These are phyloP conservation scores for Scedosporium boydii DNA, from an alignment of 2,329 filamentous ascomycete species.

Conservation along the genomic window DNA sequence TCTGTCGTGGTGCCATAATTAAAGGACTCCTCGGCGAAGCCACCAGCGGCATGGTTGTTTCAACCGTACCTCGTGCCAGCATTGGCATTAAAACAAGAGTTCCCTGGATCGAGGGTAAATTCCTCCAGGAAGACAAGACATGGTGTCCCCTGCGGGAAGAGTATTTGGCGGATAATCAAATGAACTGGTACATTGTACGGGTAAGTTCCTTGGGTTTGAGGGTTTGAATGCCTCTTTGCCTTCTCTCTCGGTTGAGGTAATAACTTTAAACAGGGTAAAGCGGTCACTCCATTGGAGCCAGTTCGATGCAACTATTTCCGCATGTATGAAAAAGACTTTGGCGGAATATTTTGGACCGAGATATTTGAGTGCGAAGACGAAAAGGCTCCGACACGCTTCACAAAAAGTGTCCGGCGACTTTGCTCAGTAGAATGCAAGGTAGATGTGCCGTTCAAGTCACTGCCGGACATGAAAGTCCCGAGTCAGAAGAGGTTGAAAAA, in stretches of 20 bases:
- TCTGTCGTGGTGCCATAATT: background rate
- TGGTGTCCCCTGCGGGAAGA: background rate
- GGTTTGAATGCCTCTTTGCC: too few relatives aligned
- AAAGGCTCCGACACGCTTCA: background rate
- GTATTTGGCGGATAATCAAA: background rate
- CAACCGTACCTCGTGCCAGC: background rate
- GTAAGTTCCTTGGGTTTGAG: background rate
- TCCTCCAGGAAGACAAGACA: background rate
- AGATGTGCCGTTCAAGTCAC: background rate
- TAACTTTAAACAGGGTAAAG: background rate
- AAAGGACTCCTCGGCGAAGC: background rate
- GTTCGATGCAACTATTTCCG: background rate
- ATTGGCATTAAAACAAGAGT: background rate
- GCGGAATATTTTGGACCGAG: background rate
- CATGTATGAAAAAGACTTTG: background rate
- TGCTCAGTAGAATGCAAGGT: background rate
- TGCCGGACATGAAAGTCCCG: background rate
- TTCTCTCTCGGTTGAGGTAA: background rate
- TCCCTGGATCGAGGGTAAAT: background rate
- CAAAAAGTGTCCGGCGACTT: background rate
- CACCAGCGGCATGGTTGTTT: background rate
- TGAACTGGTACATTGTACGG: background rate
- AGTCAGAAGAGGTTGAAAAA: background rate
- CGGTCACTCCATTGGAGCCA: background rate
- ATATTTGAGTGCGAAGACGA: background rate